Evolutionary conservation across 2,329 filamentous ascomycete genomes (phyloP).

Genomic region (Aureobasidium zeae): DNA sequence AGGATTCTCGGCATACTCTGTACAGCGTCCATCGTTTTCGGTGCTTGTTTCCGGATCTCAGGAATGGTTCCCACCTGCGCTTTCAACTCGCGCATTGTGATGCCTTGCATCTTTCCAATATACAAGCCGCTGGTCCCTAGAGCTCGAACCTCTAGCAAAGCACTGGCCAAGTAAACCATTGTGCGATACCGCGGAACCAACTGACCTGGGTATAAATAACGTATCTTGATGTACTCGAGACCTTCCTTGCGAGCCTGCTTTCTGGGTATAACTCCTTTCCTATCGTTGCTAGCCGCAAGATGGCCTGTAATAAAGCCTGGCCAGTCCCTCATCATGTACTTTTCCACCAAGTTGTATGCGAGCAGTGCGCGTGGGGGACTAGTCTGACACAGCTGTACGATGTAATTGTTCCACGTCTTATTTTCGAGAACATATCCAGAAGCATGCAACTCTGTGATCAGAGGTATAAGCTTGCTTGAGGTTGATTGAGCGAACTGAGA

Average conservation of each 20-base stretch:
- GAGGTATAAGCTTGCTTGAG: constrained; percentile 33
- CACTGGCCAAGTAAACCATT: constrained; percentile 34
- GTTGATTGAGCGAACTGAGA: constrained; percentile 39
- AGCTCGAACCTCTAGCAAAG: constrained; percentile 28
- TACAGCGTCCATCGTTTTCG: constrained; percentile 34
- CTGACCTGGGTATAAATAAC: constrained; percentile 21
- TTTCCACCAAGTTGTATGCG: constrained; percentile 68
- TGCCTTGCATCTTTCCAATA: constrained; percentile 20
- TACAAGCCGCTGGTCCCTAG: constrained; percentile 29
- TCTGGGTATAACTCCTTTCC: constrained; percentile 23
- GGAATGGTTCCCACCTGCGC: constrained; percentile 24
- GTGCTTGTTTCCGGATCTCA: constrained; percentile 29
- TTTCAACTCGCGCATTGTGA: constrained; percentile 22
- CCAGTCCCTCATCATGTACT: constrained; percentile 68
- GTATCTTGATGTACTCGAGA: constrained; percentile 24
- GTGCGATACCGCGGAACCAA: constrained; percentile 37
- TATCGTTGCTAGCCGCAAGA: constrained; percentile 14
- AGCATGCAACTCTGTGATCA: constrained; percentile 40
- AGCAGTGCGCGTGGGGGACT: constrained; percentile 42
- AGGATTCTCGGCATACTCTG: constrained; percentile 35
- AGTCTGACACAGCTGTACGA: constrained; percentile 54
- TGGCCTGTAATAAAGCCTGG: constrained; percentile 53
- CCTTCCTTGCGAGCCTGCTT: constrained; percentile 21
- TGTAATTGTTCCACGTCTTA: constrained; percentile 70
- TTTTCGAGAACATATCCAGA: constrained; percentile 67